Evolutionary conservation across 345 rosid species (phyloP).

Genomic region (Raphanus sativus): DNA sequence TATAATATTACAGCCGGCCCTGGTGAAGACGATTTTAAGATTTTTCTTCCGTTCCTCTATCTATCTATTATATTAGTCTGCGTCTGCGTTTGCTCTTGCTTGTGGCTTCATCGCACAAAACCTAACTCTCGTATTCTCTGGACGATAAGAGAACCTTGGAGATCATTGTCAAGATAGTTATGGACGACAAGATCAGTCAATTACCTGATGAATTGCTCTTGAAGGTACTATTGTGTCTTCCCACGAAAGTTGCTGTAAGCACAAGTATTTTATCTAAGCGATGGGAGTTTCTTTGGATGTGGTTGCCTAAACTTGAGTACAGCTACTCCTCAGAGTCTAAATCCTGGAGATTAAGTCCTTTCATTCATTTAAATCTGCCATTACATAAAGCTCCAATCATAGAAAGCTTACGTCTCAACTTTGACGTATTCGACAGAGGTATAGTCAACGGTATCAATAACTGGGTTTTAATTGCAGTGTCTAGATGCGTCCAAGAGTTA

Average conservation of each 20-base stretch:
- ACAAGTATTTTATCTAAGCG: not conserved
- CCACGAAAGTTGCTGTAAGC: not conserved
- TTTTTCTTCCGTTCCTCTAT: no score
- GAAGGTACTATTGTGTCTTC: not conserved
- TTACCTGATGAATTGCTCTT: not conserved
- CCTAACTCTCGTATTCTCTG: no score
- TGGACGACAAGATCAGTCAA: not conserved
- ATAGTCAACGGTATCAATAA: not conserved
- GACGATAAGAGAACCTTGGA: no score
- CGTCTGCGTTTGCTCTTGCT: no score
- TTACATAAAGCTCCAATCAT: not conserved
- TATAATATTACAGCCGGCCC: no score
- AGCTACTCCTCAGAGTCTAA: not conserved
- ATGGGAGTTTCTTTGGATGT: not conserved
- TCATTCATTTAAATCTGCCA: not conserved
- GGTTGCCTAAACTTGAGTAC: constrained; percentile 9
- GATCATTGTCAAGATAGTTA: not conserved
- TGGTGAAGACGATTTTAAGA: no score
- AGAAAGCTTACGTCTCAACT: constrained; percentile 4
- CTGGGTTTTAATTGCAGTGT: not conserved
- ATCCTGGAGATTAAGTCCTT: not conserved
- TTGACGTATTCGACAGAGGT: not conserved
- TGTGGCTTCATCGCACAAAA: no score
- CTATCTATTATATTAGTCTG: no score
- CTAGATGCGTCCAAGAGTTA: not conserved